Conservation (phyloP, 208 protist species). For the Porcisia deanei region DNA sequence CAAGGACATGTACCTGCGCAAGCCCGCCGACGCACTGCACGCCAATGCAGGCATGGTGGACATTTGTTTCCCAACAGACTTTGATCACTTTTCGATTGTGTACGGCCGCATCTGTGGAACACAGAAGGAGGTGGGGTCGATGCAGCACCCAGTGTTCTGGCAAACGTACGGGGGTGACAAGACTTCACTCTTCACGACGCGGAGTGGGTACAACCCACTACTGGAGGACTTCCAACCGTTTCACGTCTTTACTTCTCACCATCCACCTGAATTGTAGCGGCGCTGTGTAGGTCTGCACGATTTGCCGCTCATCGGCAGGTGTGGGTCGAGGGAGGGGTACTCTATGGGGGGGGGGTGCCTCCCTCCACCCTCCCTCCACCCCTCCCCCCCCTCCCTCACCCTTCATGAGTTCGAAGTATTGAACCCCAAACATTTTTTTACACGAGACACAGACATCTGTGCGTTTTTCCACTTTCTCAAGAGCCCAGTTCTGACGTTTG, state of each 20-base stretch:
- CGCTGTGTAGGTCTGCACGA: not conserved
- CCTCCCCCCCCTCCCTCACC: no score
- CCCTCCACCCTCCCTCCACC: no score
- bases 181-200: constrained; percentile 79
- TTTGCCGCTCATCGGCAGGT: not conserved
- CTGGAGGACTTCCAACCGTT: constrained; percentile 83
- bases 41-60: constrained; percentile 85
- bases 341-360: no score
- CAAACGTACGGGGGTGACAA: constrained; percentile 79
- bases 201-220: constrained; percentile 86
- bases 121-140: constrained; percentile 66
- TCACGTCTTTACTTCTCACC: constrained; percentile 81
- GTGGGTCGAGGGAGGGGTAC: no score
- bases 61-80: constrained; percentile 90
- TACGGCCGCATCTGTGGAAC: constrained; percentile 70
- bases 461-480: not conserved
- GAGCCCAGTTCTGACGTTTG: constrained; percentile 6
- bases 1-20: constrained; percentile 75
- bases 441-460: no score
- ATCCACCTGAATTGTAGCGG: constrained; percentile 72
- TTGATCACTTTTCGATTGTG: constrained; percentile 65
- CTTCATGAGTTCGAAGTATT: no score
- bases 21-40: constrained; percentile 56
- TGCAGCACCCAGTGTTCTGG: constrained; percentile 85
- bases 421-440: no score